Percentiles rank a stretch among this genome's conserved stretches.
Evolutionary conservation across 2,329 filamentous ascomycete genomes (phyloP).

Genomic region (Curvularia hawaiiensis): DNA sequence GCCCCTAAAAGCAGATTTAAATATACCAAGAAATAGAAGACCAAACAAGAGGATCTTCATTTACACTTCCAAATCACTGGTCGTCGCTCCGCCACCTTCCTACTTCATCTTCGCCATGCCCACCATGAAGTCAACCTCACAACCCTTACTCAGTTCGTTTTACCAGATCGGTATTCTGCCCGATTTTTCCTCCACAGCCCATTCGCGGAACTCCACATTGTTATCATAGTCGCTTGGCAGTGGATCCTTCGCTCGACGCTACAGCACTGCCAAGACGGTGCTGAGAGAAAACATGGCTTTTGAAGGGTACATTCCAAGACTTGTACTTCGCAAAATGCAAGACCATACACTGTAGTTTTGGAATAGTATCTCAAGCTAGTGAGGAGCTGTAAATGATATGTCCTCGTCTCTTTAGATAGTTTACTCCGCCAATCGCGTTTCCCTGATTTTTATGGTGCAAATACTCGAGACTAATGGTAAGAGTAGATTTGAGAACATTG

Average conservation of each 20-base stretch:
- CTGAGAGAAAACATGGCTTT: slow-evolving; percentile 7
- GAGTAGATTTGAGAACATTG: not conserved
- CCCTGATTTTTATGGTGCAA: not conserved
- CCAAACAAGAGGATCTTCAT: not conserved
- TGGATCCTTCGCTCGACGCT: slow-evolving; percentile 10
- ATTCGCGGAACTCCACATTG: slow-evolving; percentile 24
- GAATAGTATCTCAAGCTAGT: not conserved
- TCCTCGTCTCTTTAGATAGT: slow-evolving; percentile 9
- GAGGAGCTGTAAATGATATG: slow-evolving; percentile 9
- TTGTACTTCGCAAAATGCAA: not conserved
- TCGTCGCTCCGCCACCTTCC: not conserved
- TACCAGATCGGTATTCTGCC: slow-evolving; percentile 3
- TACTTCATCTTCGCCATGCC: slow-evolving; percentile 4
- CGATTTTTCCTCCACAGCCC: slow-evolving; percentile 4
- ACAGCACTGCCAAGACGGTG: slow-evolving; percentile 9
- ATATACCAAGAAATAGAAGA: slow-evolving; percentile 10
- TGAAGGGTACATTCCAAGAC: slow-evolving; percentile 1
- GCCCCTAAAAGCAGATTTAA: slow-evolving; percentile 2
- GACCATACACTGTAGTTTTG: not conserved
- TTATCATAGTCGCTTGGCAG: slow-evolving; percentile 14
- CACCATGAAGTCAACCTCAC: slow-evolving; percentile 7
- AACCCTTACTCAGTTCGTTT: slow-evolving; percentile 7
- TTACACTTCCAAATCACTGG: slow-evolving; percentile 10
- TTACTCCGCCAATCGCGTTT: slow-evolving; percentile 8
- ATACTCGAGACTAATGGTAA: not conserved